Evolutionary conservation across 164 flowering plant species (phyloP).

Genomic region (Tetrastigma voinierianum): DNA sequence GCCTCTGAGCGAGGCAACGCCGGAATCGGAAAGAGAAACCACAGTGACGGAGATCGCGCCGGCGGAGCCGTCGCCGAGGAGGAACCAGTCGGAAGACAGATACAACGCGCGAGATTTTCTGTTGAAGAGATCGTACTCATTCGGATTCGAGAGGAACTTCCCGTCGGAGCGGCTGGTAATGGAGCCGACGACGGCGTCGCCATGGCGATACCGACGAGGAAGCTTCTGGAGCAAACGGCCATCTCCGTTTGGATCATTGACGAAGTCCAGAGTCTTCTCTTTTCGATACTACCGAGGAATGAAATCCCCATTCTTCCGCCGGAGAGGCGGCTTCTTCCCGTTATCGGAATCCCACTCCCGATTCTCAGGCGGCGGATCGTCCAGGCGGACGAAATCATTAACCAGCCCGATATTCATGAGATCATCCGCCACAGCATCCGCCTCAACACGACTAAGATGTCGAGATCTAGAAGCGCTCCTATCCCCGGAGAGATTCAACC

Average conservation of each 20-base stretch:
- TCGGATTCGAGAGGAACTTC: constrained; percentile 78
- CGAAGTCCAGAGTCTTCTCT: constrained; percentile 77
- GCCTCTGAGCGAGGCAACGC: constrained; percentile 18
- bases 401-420: constrained; percentile 78
- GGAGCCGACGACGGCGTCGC: constrained; percentile 78
- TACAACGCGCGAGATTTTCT: constrained; percentile 41
- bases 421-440: constrained; percentile 37
- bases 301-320: constrained; percentile 76
- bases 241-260: constrained; percentile 68
- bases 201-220: constrained; percentile 64
- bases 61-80: constrained; percentile 36
- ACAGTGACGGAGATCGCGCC: constrained; percentile 31
- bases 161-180: constrained; percentile 56
- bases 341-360: constrained; percentile 70
- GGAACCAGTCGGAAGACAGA: constrained; percentile 34
- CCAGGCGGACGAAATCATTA: constrained; percentile 71
- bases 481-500: constrained; percentile 80
- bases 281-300: constrained; percentile 62
- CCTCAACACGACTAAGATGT: constrained; percentile 85
- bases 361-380: constrained; percentile 46
- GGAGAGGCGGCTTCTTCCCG: constrained; percentile 63
- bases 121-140: constrained; percentile 87
- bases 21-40: constrained; percentile 17
- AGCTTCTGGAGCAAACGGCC: constrained; percentile 70
- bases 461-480: constrained; percentile 95